Percentiles rank a stretch among this genome's conserved stretches.
phyloP scores from a whole-genome alignment of 2,329 filamentous ascomycete species.

The Cephalotrichum gorgonifer region DNA sequence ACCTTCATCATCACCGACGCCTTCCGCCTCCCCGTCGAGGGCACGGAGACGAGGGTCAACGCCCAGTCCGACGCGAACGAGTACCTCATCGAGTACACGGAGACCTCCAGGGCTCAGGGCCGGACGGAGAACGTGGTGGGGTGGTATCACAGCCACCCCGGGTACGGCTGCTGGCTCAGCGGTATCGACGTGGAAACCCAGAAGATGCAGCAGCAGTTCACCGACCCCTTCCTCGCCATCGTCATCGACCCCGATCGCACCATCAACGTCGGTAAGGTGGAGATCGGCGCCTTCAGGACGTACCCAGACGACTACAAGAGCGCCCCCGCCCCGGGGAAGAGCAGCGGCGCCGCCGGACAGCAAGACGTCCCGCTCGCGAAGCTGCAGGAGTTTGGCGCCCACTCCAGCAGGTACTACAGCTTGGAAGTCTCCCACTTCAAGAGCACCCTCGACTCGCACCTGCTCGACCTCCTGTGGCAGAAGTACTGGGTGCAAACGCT shows the following conservation, averaged over 20 bases:
- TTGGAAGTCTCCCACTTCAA: slow-evolving; percentile 93
- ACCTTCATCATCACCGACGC: slow-evolving; percentile 89
- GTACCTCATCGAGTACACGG: slow-evolving; percentile 84
- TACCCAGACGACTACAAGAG: slow-evolving; percentile 67
- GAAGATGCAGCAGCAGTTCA: slow-evolving; percentile 70
- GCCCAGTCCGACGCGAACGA: slow-evolving; percentile 93
- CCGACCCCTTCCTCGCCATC: slow-evolving; percentile 88
- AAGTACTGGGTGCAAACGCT: slow-evolving; percentile 99
- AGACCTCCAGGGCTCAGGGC: slow-evolving; percentile 63
- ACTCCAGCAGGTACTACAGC: slow-evolving; percentile 82
- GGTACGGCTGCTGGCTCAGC: slow-evolving; percentile 95
- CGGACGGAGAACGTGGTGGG: slow-evolving; percentile 86
- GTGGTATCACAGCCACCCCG: slow-evolving; percentile 97
- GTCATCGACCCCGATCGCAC: slow-evolving; percentile 96
- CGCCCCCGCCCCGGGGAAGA: slow-evolving; percentile 7
- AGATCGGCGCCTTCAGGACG: slow-evolving; percentile 93
- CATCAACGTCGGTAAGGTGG: slow-evolving; percentile 87
- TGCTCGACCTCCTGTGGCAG: slow-evolving; percentile 89
- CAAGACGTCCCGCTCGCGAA: slow-evolving; percentile 84
- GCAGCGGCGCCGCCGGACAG: slow-evolving; percentile 42
- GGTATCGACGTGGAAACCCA: slow-evolving; percentile 94
- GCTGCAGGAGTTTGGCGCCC: slow-evolving; percentile 90
- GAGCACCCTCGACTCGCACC: slow-evolving; percentile 74
- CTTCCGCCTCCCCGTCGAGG: slow-evolving; percentile 88
- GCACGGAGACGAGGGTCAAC: slow-evolving; percentile 97